These are phyloP conservation scores for Centella asiatica DNA, from an alignment of 129 eudicot genomes.

Conservation along the genomic window DNA sequence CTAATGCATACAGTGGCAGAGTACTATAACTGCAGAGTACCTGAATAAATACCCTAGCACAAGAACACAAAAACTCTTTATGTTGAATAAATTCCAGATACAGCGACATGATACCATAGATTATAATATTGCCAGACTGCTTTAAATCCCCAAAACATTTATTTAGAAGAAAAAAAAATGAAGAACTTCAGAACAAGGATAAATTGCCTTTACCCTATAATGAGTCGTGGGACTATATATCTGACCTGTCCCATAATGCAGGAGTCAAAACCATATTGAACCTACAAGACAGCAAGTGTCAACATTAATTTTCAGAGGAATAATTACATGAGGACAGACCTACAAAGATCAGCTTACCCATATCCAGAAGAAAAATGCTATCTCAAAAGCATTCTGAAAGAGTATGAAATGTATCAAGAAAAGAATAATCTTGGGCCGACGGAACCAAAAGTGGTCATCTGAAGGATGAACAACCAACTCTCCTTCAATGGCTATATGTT, in stretches of 20 bases:
- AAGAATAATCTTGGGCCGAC: conserved; percentile 54
- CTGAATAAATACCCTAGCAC: conserved; percentile 73
- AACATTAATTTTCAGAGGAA: not conserved
- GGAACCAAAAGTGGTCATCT: conserved; percentile 90
- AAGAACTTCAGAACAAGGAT: not conserved
- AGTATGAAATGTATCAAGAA: conserved; percentile 82
- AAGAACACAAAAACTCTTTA: not conserved
- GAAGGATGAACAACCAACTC: conserved; percentile 78
- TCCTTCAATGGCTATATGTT: conserved; percentile 80
- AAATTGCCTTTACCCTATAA: conserved; percentile 58
- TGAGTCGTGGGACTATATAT: conserved; percentile 69
- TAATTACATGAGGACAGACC: not conserved
- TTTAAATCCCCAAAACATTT: not conserved
- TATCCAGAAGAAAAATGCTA: conserved; percentile 94
- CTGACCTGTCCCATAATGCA: conserved; percentile 85
- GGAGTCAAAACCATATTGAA: conserved; percentile 75
- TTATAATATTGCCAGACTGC: not conserved
- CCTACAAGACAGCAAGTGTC: conserved; percentile 23
- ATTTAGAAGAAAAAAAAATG: too few relatives aligned
- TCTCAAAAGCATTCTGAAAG: conserved; percentile 95
- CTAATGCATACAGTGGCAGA: conserved; percentile 91
- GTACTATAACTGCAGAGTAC: conserved; percentile 90
- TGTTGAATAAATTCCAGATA: not conserved
- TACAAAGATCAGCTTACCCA: conserved; percentile 35
- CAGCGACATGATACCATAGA: not conserved